phyloP scores from a whole-genome alignment of 2,329 filamentous ascomycete species.

The Gremmenia infestans region DNA sequence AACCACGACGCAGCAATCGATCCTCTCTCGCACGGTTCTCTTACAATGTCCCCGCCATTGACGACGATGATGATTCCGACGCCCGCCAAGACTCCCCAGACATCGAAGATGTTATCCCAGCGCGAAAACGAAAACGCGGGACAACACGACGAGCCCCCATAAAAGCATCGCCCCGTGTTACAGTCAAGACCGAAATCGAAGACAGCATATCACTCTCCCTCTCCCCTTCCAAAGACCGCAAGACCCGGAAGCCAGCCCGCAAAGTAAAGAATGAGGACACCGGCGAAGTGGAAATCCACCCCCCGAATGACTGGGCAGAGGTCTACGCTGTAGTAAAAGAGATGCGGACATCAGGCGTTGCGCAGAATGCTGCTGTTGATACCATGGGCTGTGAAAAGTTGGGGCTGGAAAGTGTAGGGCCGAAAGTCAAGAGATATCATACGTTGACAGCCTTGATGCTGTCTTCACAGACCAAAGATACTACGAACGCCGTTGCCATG shows the following conservation, averaged over 20 bases:
- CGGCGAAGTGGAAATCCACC: conserved; percentile 39
- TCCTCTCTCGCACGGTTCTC: conserved; percentile 46
- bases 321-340: conserved; percentile 72
- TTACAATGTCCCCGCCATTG: conserved; percentile 28
- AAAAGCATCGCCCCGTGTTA: conserved; percentile 21
- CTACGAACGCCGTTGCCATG: conserved; percentile 65
- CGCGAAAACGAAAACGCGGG: conserved; percentile 44
- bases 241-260: conserved; percentile 44
- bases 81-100: conserved; percentile 33
- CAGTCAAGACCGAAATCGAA: conserved; percentile 39
- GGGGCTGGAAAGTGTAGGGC: conserved; percentile 47
- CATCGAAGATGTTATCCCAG: conserved; percentile 51
- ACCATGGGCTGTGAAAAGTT: conserved; percentile 93
- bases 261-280: conserved; percentile 38
- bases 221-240: conserved; percentile 30
- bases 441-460: conserved; percentile 67
- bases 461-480: conserved; percentile 70
- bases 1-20: conserved; percentile 44
- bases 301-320: conserved; percentile 77
- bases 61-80: conserved; percentile 19
- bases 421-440: conserved; percentile 58
- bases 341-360: conserved; percentile 60
- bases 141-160: conserved; percentile 25
- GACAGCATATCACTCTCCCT: conserved; percentile 24
- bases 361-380: conserved; percentile 80